These are phyloP conservation scores for Globisporangium lucens DNA, from an alignment of 352 stramenopile species.

Conservation along the genomic window DNA sequence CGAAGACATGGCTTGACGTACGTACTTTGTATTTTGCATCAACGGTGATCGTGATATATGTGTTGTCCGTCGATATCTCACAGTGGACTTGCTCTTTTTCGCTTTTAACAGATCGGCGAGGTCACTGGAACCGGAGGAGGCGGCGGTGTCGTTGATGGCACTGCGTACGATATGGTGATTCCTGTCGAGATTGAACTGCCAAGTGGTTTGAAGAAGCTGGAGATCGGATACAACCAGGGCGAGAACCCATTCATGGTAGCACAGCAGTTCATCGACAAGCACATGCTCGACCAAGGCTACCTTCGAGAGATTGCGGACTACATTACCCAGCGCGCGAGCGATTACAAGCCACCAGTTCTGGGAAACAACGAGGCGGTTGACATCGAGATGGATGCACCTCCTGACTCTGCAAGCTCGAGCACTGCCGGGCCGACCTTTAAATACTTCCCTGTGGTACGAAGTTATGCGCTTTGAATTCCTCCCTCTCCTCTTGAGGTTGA, in stretches of 20 bases:
- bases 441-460: constrained; percentile 63
- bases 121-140: constrained; percentile 82
- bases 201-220: constrained; percentile 89
- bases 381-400: constrained; percentile 11
- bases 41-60: neutral
- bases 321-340: constrained; percentile 90
- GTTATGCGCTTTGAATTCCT: constrained; percentile 1
- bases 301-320: constrained; percentile 95
- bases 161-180: constrained; percentile 95
- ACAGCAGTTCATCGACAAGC: constrained; percentile 96
- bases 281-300: constrained; percentile 94
- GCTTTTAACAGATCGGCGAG: constrained; percentile 57
- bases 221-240: constrained; percentile 97
- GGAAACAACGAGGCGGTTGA: constrained; percentile 31
- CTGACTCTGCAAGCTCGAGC: constrained; percentile 3
- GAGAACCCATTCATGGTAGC: constrained; percentile 96
- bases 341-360: constrained; percentile 70
- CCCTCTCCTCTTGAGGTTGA: neutral
- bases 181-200: constrained; percentile 96
- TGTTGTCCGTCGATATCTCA: neutral
- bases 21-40: constrained; percentile 17
- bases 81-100: neutral
- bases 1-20: constrained; percentile 94
- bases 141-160: constrained; percentile 88
- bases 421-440: constrained; percentile 33